Percentiles rank a stretch among this genome's conserved stretches.
Conservation (phyloP, 208 protist genomes). For the Naegleria gruberi region DNA sequence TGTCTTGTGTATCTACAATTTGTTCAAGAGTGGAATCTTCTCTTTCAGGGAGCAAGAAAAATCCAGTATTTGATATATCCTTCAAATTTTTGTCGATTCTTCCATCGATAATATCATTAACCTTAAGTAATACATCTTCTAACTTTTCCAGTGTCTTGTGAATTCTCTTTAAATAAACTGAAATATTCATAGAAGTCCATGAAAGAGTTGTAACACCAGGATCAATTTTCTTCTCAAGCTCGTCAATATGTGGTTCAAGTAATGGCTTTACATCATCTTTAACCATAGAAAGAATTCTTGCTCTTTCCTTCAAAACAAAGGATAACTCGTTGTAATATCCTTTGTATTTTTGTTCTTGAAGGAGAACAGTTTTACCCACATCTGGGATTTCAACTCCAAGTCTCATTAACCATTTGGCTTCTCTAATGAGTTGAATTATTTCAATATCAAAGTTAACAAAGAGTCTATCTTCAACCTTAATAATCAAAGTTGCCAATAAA, state of each 20-base stretch:
- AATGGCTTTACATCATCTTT: constrained; percentile 58
- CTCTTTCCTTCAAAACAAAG: constrained; percentile 77
- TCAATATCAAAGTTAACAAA: constrained; percentile 95
- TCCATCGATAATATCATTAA: constrained; percentile 81
- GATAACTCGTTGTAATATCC: constrained; percentile 83
- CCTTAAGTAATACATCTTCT: constrained; percentile 36
- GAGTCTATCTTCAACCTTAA: constrained; percentile 76
- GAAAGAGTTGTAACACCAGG: constrained; percentile 79
- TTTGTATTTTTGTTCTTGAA: constrained; percentile 88
- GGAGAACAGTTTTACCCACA: constrained; percentile 68
- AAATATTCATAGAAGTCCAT: constrained; percentile 91
- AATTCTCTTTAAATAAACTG: constrained; percentile 75
- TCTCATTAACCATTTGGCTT: constrained; percentile 82
- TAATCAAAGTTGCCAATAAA: constrained; percentile 87
- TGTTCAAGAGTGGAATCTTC: constrained; percentile 58
- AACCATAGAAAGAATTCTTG: constrained; percentile 63
- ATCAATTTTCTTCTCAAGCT: constrained; percentile 73
- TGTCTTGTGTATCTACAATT: constrained; percentile 74
- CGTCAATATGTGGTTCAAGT: constrained; percentile 74
- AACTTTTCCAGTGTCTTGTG: constrained; percentile 62
- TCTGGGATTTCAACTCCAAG: constrained; percentile 80
- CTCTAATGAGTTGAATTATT: constrained; percentile 90
- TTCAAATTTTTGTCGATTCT: constrained; percentile 83
- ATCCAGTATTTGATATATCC: constrained; percentile 36
- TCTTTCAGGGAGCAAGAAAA: constrained; percentile 55